phyloP scores from a whole-genome alignment of 345 rosid species.

The Corchorus olitorius region DNA sequence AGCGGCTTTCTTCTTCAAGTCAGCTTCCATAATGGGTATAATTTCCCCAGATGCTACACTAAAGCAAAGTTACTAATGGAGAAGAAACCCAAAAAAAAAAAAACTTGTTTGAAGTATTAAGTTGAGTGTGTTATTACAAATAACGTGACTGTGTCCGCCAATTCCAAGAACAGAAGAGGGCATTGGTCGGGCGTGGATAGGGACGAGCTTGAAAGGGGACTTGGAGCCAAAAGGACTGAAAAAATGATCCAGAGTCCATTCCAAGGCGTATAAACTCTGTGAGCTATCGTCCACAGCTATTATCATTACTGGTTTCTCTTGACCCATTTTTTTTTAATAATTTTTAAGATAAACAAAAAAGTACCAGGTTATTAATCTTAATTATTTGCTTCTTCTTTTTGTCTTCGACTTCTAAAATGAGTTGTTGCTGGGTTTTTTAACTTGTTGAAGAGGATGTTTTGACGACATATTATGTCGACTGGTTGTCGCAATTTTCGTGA shows the following conservation, averaged over 20 bases:
- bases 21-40: constrained; percentile 35
- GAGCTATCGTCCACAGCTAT: constrained; percentile 55
- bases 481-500: not conserved
- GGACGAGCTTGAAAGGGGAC: constrained; percentile 47
- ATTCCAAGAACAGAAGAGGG: constrained; percentile 36
- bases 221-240: constrained; percentile 36
- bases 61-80: not conserved
- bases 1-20: constrained; percentile 32
- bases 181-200: constrained; percentile 50
- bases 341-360: too few relatives aligned
- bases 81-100: not conserved
- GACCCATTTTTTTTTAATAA: not conserved
- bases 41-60: constrained; percentile 27
- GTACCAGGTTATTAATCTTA: too few relatives aligned
- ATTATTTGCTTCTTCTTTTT: too few relatives aligned
- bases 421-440: not conserved
- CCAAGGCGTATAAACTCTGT: constrained; percentile 54
- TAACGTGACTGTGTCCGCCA: constrained; percentile 42
- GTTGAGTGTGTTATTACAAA: not conserved
- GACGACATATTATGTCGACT: too few relatives aligned
- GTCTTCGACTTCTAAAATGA: not conserved
- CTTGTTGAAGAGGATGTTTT: not conserved
- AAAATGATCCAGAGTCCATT: constrained; percentile 59
- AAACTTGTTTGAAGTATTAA: not conserved
- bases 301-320: constrained; percentile 42